phyloP scores from a whole-genome alignment of 495 filamentous ascomycete species.

The Massariosphaeria phaeospora region DNA sequence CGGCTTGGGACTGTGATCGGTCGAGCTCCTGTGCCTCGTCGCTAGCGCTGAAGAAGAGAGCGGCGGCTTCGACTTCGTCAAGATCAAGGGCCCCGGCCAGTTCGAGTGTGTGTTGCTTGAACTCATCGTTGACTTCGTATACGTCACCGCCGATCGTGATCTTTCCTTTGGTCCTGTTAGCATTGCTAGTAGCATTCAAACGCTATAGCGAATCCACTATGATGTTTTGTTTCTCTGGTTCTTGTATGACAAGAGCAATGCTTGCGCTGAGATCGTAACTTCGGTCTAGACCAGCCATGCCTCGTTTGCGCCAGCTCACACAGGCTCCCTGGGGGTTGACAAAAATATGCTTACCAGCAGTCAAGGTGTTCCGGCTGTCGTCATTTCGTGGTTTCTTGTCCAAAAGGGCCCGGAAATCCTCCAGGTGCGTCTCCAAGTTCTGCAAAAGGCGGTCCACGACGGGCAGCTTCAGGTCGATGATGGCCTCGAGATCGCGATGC shows the following conservation, averaged over 20 bases:
- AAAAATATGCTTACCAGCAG: constrained; percentile 46
- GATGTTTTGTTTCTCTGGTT: no score
- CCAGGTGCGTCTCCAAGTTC: constrained; percentile 63
- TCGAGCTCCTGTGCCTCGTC: constrained; percentile 60
- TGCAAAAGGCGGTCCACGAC: constrained; percentile 59
- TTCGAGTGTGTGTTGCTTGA: constrained; percentile 70
- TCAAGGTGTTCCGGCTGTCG: constrained; percentile 55
- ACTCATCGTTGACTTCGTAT: constrained; percentile 80
- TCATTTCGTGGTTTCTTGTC: constrained; percentile 69
- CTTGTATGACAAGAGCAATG: no score
- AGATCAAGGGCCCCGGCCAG: constrained; percentile 82
- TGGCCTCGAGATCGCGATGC: constrained; percentile 68
- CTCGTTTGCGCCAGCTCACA: no score
- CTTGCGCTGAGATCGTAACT: no score
- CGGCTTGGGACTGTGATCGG: constrained; percentile 62
- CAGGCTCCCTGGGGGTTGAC: neutral
- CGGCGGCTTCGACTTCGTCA: constrained; percentile 79
- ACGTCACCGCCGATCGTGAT: constrained; percentile 64
- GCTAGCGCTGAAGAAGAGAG: constrained; percentile 63
- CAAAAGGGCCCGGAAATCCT: constrained; percentile 71
- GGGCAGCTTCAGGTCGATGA: constrained; percentile 56
- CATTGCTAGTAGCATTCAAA: no score
- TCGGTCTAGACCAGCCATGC: no score
- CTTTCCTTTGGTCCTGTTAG: no score
- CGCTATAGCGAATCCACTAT: no score